Conservation (phyloP, 768 basidiomycete species). For the Tricholoma sp. region DNA sequence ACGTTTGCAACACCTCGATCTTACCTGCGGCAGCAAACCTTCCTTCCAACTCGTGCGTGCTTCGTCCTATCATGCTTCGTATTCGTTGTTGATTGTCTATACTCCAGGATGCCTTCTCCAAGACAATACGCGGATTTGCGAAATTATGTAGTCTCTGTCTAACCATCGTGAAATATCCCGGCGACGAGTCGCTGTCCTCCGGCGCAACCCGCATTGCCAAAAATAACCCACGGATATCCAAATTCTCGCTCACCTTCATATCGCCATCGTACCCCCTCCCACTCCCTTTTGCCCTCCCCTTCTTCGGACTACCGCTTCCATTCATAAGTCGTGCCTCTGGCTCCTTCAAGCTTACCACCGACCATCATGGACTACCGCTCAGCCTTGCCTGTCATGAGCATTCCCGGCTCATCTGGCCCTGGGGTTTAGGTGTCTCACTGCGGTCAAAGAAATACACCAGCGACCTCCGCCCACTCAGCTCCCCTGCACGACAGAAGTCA, state of each 20-base stretch:
- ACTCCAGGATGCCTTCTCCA: conserved; percentile 55
- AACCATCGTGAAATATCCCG: conserved; percentile 62
- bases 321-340: conserved; percentile 44
- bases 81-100: neutral
- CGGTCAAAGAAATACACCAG: conserved; percentile 32
- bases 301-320: conserved; percentile 31
- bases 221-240: conserved; percentile 59
- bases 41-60: conserved; percentile 64
- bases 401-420: conserved; percentile 42
- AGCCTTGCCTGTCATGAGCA: conserved; percentile 48
- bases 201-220: conserved; percentile 61
- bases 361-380: conserved; percentile 60
- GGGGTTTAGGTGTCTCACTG: conserved; percentile 37
- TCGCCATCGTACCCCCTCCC: conserved; percentile 47
- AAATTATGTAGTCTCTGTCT: conserved; percentile 59
- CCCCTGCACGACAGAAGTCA: conserved; percentile 31
- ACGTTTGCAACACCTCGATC: conserved; percentile 53
- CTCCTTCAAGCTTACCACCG: conserved; percentile 51
- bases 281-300: conserved; percentile 39
- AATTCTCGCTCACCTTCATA: conserved; percentile 64
- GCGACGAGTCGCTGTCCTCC: conserved; percentile 52
- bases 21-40: conserved; percentile 63
- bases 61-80: neutral
- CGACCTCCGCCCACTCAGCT: conserved; percentile 36
- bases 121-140: conserved; percentile 53